Conservation (phyloP, 2,329 filamentous ascomycete genomes). For the Cordyceps farinosa region DNA sequence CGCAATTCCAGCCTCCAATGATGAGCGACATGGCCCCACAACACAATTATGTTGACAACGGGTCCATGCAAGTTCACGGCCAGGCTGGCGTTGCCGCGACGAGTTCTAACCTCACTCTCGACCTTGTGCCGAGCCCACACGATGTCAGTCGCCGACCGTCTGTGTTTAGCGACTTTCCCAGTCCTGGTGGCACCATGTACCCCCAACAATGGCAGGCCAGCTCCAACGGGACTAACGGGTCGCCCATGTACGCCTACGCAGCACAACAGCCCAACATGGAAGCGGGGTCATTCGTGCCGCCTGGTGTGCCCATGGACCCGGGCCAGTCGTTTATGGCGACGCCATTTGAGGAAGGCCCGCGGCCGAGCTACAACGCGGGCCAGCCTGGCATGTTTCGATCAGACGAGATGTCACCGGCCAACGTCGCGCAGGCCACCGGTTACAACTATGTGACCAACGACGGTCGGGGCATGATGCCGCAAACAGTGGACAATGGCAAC, state of each 20-base stretch:
- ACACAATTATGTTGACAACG: conserved; percentile 39
- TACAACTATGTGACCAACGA: conserved; percentile 37
- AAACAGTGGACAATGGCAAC: conserved; percentile 29
- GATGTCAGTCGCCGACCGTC: conserved; percentile 45
- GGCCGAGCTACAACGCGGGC: conserved; percentile 31
- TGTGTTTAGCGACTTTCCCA: conserved; percentile 45
- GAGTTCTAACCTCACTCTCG: conserved; percentile 38
- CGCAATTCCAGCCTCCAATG: conserved; percentile 41
- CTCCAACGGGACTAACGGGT: conserved; percentile 39
- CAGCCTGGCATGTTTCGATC: conserved; percentile 33
- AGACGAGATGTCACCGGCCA: conserved; percentile 28
- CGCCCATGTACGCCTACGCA: conserved; percentile 46
- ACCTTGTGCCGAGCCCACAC: conserved; percentile 45
- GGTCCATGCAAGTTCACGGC: conserved; percentile 33
- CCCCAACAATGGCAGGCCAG: conserved; percentile 42
- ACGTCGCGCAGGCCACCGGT: conserved; percentile 29
- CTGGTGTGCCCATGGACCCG: conserved; percentile 31
- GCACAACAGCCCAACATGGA: conserved; percentile 35
- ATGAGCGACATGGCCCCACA: conserved; percentile 42
- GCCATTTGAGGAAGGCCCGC: conserved; percentile 34
- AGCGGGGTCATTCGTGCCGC: conserved; percentile 30
- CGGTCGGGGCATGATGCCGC: conserved; percentile 27
- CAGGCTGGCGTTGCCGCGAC: conserved; percentile 34
- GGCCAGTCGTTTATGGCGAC: conserved; percentile 32
- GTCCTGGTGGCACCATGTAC: conserved; percentile 40